Percentiles rank a stretch among this genome's conserved stretches.
Evolutionary conservation across 805 yeast genomes (phyloP).

Genomic region (Cyberlindnera japonica): DNA sequence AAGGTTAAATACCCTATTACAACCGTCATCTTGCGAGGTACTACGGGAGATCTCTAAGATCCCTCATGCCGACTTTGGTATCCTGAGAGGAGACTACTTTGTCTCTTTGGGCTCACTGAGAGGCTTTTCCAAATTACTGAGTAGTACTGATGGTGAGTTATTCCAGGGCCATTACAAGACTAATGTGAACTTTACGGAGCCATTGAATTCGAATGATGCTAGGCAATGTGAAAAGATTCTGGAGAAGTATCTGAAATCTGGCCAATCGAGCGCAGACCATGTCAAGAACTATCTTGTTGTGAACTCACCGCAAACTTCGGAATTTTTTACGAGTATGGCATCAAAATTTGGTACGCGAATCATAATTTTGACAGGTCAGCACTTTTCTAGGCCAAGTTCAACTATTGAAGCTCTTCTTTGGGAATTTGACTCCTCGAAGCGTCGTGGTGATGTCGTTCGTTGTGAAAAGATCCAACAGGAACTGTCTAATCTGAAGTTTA

Average conservation of each 20-base stretch:
- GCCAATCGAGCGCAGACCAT: constrained; percentile 4
- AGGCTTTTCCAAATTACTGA: constrained; percentile 12
- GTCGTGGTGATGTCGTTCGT: constrained; percentile 11
- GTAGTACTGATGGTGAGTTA: constrained; percentile 9
- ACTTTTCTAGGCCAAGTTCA: constrained; percentile 20
- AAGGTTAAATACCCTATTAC: constrained; percentile 10
- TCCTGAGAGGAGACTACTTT: constrained; percentile 21
- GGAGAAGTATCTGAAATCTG: constrained; percentile 16
- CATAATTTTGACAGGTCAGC: constrained; percentile 19
- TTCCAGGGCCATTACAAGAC: constrained; percentile 14
- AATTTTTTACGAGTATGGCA: constrained; percentile 20
- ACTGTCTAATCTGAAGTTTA: constrained; percentile 8
- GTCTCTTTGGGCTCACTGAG: constrained; percentile 15
- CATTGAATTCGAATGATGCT: constrained; percentile 11
- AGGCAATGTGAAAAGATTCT: not conserved
- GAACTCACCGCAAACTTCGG: constrained; percentile 22
- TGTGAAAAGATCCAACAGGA: constrained; percentile 6
- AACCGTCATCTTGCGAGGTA: constrained; percentile 4
- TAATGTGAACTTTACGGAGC: constrained; percentile 14
- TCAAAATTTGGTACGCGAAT: constrained; percentile 17
- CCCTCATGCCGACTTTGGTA: constrained; percentile 19
- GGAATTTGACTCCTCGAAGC: constrained; percentile 9
- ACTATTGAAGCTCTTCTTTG: constrained; percentile 12
- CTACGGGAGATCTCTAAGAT: constrained; percentile 8
- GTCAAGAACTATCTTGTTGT: constrained; percentile 22